phyloP scores from a whole-genome alignment of 2,329 filamentous ascomycete genomes.

The Periconia digitata region DNA sequence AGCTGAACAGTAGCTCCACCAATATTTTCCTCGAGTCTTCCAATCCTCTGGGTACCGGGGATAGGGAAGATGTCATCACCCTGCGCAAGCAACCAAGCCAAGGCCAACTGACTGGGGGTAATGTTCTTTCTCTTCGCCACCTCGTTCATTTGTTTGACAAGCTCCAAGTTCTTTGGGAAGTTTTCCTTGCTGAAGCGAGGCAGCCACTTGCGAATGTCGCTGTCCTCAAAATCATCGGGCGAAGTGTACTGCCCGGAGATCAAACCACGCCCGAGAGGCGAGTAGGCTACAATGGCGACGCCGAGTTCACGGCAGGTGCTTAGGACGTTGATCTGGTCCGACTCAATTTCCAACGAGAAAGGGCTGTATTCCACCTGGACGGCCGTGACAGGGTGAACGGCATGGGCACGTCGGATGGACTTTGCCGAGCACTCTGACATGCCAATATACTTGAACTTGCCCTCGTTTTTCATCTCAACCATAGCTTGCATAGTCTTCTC shows the following conservation, averaged over 20 bases:
- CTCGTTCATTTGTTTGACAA: conserved; percentile 24
- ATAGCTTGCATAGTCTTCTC: conserved; percentile 54
- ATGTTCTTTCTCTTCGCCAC: conserved; percentile 48
- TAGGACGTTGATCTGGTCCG: conserved; percentile 25
- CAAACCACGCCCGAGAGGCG: conserved; percentile 34
- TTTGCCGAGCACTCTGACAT: conserved; percentile 45
- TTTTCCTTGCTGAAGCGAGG: conserved; percentile 21
- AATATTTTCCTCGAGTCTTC: conserved; percentile 21
- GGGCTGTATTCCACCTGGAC: conserved; percentile 53
- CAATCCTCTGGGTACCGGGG: conserved; percentile 44
- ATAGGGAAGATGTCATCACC: conserved; percentile 58
- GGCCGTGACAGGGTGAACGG: conserved; percentile 47
- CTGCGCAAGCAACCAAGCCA: conserved; percentile 36
- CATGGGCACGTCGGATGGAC: conserved; percentile 49
- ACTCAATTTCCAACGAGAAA: conserved; percentile 50
- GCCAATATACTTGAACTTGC: conserved; percentile 50
- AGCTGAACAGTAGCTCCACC: conserved; percentile 13
- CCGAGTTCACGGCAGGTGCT: conserved; percentile 43
- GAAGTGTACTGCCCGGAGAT: conserved; percentile 14
- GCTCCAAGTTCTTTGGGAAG: conserved; percentile 27
- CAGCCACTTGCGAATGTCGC: conserved; percentile 12
- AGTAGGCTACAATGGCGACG: conserved; percentile 35
- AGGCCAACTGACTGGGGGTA: conserved; percentile 59
- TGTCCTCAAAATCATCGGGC: conserved; percentile 48
- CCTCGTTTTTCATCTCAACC: conserved; percentile 58